These are phyloP conservation scores for Lentinula sp. DNA, from an alignment of 768 basidiomycete genomes.

Conservation along the genomic window DNA sequence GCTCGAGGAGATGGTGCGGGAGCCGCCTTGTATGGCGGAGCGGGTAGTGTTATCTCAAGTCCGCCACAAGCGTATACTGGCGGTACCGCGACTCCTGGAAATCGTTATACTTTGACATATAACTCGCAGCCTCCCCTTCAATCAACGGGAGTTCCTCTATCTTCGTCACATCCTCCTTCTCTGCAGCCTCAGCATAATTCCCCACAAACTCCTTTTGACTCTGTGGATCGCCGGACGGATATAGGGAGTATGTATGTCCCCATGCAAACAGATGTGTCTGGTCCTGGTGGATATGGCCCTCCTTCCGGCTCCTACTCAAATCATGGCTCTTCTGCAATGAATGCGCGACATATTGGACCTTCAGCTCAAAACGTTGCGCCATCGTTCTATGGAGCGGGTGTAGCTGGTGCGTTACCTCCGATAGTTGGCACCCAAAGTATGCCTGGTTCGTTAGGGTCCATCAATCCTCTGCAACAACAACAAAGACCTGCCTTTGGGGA, in stretches of 20 bases:
- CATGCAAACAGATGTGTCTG: conserved; percentile 77
- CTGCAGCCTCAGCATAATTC: conserved; percentile 24
- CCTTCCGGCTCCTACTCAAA: not conserved
- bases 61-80: conserved; percentile 71
- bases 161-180: conserved; percentile 1
- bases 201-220: conserved; percentile 40
- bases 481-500: not conserved
- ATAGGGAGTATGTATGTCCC: conserved; percentile 71
- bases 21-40: conserved; percentile 33
- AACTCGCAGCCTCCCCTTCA: conserved; percentile 20
- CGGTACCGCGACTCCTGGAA: conserved; percentile 43
- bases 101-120: conserved; percentile 58
- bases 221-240: conserved; percentile 58
- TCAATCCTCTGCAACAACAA: conserved; percentile 14
- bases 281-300: not conserved
- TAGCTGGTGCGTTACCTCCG: conserved; percentile 23
- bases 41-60: conserved; percentile 54
- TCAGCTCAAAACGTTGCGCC: conserved; percentile 47
- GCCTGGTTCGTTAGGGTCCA: not conserved
- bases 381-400: conserved; percentile 68
- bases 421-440: not conserved
- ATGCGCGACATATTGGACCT: conserved; percentile 38
- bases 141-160: conserved; percentile 1
- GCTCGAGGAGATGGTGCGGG: conserved; percentile 43
- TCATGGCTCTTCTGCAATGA: not conserved